These are phyloP conservation scores for Hevea brasiliensis DNA, from an alignment of 345 rosid species.

Conservation along the genomic window DNA sequence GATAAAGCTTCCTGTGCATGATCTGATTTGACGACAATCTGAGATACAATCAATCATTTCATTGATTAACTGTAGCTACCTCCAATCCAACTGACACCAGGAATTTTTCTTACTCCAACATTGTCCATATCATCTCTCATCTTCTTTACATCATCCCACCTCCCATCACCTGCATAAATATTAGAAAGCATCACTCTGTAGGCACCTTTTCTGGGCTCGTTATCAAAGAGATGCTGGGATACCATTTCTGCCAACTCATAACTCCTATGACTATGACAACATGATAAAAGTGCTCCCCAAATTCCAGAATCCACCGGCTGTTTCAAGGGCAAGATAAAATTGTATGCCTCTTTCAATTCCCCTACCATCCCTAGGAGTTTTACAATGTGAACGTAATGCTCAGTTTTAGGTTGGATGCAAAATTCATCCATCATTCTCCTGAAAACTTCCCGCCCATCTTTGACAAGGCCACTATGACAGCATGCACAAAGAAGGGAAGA, in stretches of 20 bases:
- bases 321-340: conserved; percentile 52
- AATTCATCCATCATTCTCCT: conserved; percentile 66
- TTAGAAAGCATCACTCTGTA: conserved; percentile 77
- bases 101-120: conserved; percentile 40
- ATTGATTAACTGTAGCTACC: conserved; percentile 11
- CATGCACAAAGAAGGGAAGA: conserved; percentile 77
- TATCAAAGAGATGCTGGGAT: conserved; percentile 49
- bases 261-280: conserved; percentile 63
- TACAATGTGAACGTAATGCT: conserved; percentile 74
- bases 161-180: conserved; percentile 68
- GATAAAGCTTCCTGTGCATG: background rate
- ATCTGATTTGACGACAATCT: background rate
- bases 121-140: conserved; percentile 47
- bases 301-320: conserved; percentile 70
- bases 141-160: conserved; percentile 65
- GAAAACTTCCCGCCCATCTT: conserved; percentile 57
- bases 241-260: conserved; percentile 62
- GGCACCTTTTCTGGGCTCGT: conserved; percentile 54
- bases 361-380: conserved; percentile 79
- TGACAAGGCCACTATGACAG: conserved; percentile 71
- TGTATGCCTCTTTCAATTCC: conserved; percentile 65
- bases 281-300: conserved; percentile 83
- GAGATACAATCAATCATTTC: background rate
- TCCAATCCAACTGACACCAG: conserved; percentile 64
- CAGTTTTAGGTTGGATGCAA: conserved; percentile 51